A percentile compares a stretch with the other conserved stretches of the same genome.
Evolutionary conservation across 495 filamentous ascomycete species (phyloP).

Genomic region (Aspergillus sclerotiicarbonarius): DNA sequence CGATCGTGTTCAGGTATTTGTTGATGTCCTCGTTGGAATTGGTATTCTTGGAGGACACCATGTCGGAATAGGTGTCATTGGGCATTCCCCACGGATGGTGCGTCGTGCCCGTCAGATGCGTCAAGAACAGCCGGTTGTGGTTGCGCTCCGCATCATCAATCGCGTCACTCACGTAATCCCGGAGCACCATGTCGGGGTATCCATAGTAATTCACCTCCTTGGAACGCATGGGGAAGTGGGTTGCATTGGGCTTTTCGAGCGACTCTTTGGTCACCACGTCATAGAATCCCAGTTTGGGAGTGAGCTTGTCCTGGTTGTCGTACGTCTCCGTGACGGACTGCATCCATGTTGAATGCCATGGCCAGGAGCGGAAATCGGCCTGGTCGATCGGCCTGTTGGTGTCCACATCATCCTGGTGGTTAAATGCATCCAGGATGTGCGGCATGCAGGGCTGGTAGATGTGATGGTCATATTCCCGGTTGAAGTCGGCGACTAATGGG

Average conservation of each 20-base stretch:
- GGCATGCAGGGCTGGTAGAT: conserved; percentile 52
- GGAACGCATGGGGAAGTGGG: conserved; percentile 34
- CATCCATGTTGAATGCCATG: conserved; percentile 49
- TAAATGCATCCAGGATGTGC: conserved; percentile 42
- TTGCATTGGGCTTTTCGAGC: conserved; percentile 35
- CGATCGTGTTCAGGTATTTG: conserved; percentile 41
- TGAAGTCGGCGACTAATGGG: conserved; percentile 49
- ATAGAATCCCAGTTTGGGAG: conserved; percentile 40
- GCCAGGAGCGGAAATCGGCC: conserved; percentile 29
- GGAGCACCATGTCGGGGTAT: conserved; percentile 44
- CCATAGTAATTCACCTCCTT: conserved; percentile 51
- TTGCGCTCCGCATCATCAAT: conserved; percentile 43
- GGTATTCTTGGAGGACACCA: conserved; percentile 23
- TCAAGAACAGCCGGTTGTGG: conserved; percentile 45
- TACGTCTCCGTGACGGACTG: conserved; percentile 49
- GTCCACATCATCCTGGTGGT: conserved; percentile 25
- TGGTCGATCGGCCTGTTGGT: conserved; percentile 15
- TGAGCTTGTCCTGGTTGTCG: conserved; percentile 43
- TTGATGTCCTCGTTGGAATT: conserved; percentile 36
- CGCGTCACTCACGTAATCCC: conserved; percentile 47
- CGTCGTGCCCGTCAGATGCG: conserved; percentile 49
- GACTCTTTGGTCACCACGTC: conserved; percentile 41
- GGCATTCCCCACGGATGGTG: conserved; percentile 49
- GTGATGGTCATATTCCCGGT: conserved; percentile 45
- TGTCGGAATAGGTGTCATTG: conserved; percentile 31